Evolutionary conservation across 108 stramenopile species (phyloP).

Genomic region (Parmales sp.): DNA sequence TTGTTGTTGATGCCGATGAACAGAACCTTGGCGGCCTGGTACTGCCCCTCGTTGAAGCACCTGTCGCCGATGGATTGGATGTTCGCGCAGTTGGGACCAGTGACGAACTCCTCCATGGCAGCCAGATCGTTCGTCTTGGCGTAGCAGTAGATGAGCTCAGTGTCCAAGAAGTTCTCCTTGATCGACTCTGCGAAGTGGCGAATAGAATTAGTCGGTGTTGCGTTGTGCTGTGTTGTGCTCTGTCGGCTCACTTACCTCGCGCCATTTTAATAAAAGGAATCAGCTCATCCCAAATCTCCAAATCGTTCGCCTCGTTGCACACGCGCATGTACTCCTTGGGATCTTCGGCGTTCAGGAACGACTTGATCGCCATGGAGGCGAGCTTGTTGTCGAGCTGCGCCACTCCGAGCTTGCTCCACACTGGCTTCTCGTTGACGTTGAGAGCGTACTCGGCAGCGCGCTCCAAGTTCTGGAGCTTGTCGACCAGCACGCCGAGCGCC

Average conservation of each 20-base stretch:
- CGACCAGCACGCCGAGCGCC: constrained; percentile 93
- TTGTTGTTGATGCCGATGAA: constrained; percentile 99
- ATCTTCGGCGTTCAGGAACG: constrained; percentile 97
- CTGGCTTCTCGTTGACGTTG: constrained; percentile 88
- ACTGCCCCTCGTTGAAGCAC: constrained; percentile 90
- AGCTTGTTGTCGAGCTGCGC: constrained; percentile 93
- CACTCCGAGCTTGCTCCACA: constrained; percentile 97
- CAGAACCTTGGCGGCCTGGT: constrained; percentile 91
- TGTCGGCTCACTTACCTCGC: no score
- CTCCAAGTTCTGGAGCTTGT: constrained; percentile 91
- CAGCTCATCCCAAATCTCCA: constrained; percentile 84
- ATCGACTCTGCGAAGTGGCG: no score
- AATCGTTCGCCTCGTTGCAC: constrained; percentile 85
- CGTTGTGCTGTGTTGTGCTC: no score
- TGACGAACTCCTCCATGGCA: constrained; percentile 84
- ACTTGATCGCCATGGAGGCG: constrained; percentile 87
- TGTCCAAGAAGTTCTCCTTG: constrained; percentile 96
- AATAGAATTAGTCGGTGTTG: no score
- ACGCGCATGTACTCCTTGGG: constrained; percentile 86
- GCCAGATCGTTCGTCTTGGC: constrained; percentile 80
- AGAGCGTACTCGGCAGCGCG: constrained; percentile 95
- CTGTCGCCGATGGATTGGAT: constrained; percentile 92
- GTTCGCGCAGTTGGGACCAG: constrained; percentile 95
- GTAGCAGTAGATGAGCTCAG: constrained; percentile 93
- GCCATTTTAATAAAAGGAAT: constrained; percentile 98